These are phyloP conservation scores for Macadamia integrifolia DNA, from an alignment of 164 flowering plant genomes.

Conservation along the genomic window DNA sequence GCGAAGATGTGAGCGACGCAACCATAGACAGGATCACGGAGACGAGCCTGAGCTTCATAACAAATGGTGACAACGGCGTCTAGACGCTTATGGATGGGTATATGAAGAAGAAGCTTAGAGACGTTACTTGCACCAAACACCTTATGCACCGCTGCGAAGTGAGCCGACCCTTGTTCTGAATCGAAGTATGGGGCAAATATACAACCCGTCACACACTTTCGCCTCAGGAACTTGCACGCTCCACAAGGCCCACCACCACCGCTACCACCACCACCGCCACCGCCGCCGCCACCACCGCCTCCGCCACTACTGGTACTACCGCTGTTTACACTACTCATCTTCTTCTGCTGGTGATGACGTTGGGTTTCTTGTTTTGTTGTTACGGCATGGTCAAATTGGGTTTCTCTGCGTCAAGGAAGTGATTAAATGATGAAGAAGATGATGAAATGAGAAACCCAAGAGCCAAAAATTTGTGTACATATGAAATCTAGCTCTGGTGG, in stretches of 20 bases:
- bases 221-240: constrained; percentile 88
- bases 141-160: constrained; percentile 96
- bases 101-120: constrained; percentile 76
- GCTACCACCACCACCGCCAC: constrained; percentile 28
- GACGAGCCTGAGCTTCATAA: constrained; percentile 88
- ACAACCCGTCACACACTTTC: constrained; percentile 85
- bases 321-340: constrained; percentile 33
- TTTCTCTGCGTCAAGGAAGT: not conserved
- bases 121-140: constrained; percentile 97
- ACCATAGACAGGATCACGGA: constrained; percentile 89
- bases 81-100: constrained; percentile 66
- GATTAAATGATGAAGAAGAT: not conserved
- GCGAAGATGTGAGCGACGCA: constrained; percentile 88
- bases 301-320: constrained; percentile 20
- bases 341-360: not conserved
- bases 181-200: constrained; percentile 93
- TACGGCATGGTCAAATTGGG: constrained; percentile 1
- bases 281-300: constrained; percentile 21
- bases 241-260: constrained; percentile 86
- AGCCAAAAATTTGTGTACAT: not conserved
- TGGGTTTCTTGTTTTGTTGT: not conserved
- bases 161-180: constrained; percentile 89
- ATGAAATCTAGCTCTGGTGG: not conserved
- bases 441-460: not conserved
- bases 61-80: constrained; percentile 90